Evolutionary conservation across 73 alveolate genomes (phyloP), one percentile per base, ranked within the genome.

Genomic region (Paramecium caudatum): DNA sequence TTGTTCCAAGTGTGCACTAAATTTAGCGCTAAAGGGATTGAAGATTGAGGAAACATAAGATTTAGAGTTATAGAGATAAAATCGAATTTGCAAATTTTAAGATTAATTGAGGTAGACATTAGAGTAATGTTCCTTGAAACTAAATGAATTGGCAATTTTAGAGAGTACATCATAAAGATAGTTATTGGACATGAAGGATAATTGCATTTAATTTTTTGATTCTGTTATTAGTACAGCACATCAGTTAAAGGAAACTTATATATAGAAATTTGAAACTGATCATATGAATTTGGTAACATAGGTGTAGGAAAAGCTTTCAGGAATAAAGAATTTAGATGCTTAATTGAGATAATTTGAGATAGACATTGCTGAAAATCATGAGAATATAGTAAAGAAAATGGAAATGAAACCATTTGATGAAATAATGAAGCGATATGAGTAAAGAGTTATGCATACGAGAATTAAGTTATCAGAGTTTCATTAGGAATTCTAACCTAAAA

Each of bases 1-100:
- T 74, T 74, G 88, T 41, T 74, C 88, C n/a, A 74, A 74, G 43
- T 74, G 88, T 43, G 88, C 88, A n/a, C 19, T 74, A 16, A 74
- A 16, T 17, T 74, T 74, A 45, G 88, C 88, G 7, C 16, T 74
- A 0, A 74, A 43, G 43, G 88, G 88, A 15, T 36, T 74, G 15
- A 74, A 74, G 32, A 74, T 74, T 17, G 88, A 74, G 15, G 88
- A 74, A 25, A 74, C 88, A 15, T 74, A 37, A 43, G 88, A 74
- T 21, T 47, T 36, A 17, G 88, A 74, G 32, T 12, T 74, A 34
- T 47, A 9, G 5, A 36, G 88, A 41, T 74, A 74, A 16, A 23
- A 74, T 21, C 62, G 88, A 32, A 74, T 74, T 21, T 3, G 32
- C 19, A 41, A 19, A 15, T 74, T 74, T 74, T 74, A 74, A 39